Evolutionary conservation across 805 yeast genomes (phyloP).

Genomic region (Yarrowia keelungensis): DNA sequence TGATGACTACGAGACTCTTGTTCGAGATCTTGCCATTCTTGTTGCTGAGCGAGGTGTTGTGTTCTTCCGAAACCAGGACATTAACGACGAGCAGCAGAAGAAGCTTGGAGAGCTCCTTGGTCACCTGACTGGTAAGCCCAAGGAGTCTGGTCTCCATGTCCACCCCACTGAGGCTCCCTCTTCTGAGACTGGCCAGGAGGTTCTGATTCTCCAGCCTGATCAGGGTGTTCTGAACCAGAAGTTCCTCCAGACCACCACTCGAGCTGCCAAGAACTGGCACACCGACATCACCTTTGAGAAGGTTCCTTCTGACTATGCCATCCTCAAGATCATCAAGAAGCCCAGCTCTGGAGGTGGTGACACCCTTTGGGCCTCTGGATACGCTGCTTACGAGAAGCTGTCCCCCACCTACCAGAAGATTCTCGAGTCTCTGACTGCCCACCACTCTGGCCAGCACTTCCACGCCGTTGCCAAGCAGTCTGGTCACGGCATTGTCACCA

Average conservation of each 20-base stretch:
- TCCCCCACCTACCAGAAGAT: slow-evolving; percentile 58
- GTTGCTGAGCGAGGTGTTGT: slow-evolving; percentile 60
- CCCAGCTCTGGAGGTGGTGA: slow-evolving; percentile 61
- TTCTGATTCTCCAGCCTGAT: slow-evolving; percentile 45
- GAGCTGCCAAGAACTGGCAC: slow-evolving; percentile 61
- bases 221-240: slow-evolving; percentile 42
- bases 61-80: slow-evolving; percentile 58
- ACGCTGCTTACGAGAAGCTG: slow-evolving; percentile 61
- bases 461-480: slow-evolving; percentile 44
- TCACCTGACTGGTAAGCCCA: slow-evolving; percentile 46
- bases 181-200: slow-evolving; percentile 46
- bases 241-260: slow-evolving; percentile 40
- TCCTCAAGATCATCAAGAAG: slow-evolving; percentile 66
- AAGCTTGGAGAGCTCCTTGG: slow-evolving; percentile 46
- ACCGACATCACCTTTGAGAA: slow-evolving; percentile 78
- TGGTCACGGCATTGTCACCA: slow-evolving; percentile 56
- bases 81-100: slow-evolving; percentile 47
- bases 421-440: slow-evolving; percentile 63
- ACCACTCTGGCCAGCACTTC: slow-evolving; percentile 61
- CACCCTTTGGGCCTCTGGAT: slow-evolving; percentile 62
- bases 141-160: slow-evolving; percentile 46
- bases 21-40: slow-evolving; percentile 55
- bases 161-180: slow-evolving; percentile 47
- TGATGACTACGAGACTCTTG: slow-evolving; percentile 33
- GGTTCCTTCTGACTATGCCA: slow-evolving; percentile 76